Evolutionary conservation across 495 filamentous ascomycete species (phyloP), one percentile per base, ranked within the genome.

Genomic region (Paragyromitra xinjiangensis): DNA sequence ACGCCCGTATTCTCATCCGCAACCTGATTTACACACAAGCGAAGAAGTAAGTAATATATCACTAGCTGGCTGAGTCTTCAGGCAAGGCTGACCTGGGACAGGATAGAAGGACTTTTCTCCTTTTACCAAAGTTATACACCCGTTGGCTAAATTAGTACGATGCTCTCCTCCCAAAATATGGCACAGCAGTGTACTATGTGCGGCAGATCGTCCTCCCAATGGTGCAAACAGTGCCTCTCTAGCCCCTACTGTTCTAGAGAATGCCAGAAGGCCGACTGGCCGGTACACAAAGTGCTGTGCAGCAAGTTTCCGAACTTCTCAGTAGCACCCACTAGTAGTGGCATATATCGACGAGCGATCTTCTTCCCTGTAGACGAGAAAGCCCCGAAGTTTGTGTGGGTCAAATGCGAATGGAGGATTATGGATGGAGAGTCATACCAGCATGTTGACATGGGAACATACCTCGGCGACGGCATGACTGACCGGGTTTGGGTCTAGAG

Each of bases 261-360:
- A 61, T 84, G 81, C 45, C 83, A 83, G 45, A 63, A 71, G 11
- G 58, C 39, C 26, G 83, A 85, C 71, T 83, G 80, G 83, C 67
- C 73, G 44, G 62, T 73, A 1, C 83, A 84, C 67, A 82, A 81
- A 37, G 64, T 84, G 3, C 82, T 84, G 53, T 84, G 83, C 34
- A 9, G 64, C 14, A 24, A 76, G 2, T 81, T 82, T 62, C 16
- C 67, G 40, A 65, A 77, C 39, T 75, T 73, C 53, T 71, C 24
- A 24, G 34, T 56, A 42, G 77, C 71, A 66, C 78, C 75, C 2
- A 51, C 48, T 3, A 73, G 55, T 63, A 62, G 65, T 26, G 64
- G 5, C 14, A 19, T n/a, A n/a, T 6, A 50, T n/a, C 14, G 16
- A 19, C 82, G 81, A 48, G 84, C 71, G 0, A 82, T 85, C 55